Evolutionary conservation across 2,329 filamentous ascomycete genomes (phyloP).

Genomic region (Calonectria ilicicola): DNA sequence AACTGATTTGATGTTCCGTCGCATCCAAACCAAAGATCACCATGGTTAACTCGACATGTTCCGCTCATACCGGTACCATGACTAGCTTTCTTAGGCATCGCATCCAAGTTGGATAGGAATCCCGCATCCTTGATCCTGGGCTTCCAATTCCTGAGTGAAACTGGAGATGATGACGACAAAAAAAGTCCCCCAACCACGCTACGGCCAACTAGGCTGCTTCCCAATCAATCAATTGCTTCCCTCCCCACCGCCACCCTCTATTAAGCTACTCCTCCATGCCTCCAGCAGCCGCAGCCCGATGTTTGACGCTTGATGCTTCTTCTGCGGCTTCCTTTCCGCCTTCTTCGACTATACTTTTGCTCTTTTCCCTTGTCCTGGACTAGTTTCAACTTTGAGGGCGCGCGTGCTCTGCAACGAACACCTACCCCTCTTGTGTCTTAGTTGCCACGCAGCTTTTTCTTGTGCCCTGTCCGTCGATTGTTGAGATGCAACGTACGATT

Average conservation of each 20-base stretch:
- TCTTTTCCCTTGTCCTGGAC: conserved; percentile 17
- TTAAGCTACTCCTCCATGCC: background rate
- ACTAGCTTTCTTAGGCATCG: conserved; percentile 3
- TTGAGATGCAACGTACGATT: background rate
- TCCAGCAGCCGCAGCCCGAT: background rate
- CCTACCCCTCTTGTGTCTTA: background rate
- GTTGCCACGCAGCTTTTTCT: conserved; percentile 8
- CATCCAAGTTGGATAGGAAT: background rate
- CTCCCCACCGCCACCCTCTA: background rate
- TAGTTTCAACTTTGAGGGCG: conserved; percentile 28
- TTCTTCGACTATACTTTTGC: conserved; percentile 16
- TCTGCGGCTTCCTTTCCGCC: conserved; percentile 16
- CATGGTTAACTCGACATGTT: background rate
- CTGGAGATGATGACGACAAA: background rate
- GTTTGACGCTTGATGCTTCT: conserved; percentile 12
- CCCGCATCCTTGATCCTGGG: background rate
- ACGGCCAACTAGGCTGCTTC: background rate
- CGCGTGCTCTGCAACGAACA: background rate
- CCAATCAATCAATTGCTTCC: background rate
- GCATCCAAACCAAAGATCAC: conserved; percentile 31
- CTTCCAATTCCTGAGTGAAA: background rate
- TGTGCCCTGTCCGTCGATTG: background rate
- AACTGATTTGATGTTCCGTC: conserved; percentile 36
- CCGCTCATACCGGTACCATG: conserved; percentile 14
- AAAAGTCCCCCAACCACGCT: background rate